Base-by-base conservation (phyloP, 2,329 filamentous ascomycete genomes). In the Aspergillus luchuensis region DNA sequence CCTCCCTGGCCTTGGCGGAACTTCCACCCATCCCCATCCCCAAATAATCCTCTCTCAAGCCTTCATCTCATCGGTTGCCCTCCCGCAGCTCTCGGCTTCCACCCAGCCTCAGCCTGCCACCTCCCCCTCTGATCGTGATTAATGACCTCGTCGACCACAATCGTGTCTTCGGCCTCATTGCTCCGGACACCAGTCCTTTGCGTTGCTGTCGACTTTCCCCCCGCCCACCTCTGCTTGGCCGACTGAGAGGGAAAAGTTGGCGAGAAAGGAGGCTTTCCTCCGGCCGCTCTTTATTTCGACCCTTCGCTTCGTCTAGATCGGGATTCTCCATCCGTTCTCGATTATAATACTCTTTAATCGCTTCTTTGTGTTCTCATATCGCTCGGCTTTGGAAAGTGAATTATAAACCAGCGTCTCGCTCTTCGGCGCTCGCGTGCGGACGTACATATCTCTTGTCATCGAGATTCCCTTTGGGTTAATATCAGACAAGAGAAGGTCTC, bases 261-360 rank as follows among this genome's bases (percentile, higher is more conserved):
- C 68, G 65, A 69, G 61, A 76, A 74, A 77, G 75, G 76, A 77
- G 76, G 74, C 71, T 70, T 74, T 72, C 73, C 74, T 76, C 75
- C 75, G 72, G 74, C 71, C 75, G 69, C 72, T 78, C 76, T 74
- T 78, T 78, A 30, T 63, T 69, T 59, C 62, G 17, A 36, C 67
- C 55, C 64, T 47, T 56, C 39, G 47, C 54, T 48, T 53, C 57
- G 39, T n/a, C 33, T 33, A 4, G 21, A 23, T 21, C 52, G 23
- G 52, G 25, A 8, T 19, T 1, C 11, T n/a, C n/a, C 39, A 15
- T 47, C 66, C 69, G 56, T 68, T 71, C 69, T 52, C 45, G 50
- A 58, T 59, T 53, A 51, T 65, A 61, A 51, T 65, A 60, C 38
- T 58, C 33, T 15, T 56, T 47, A 45, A 57, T 54, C 43, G 13